A percentile compares a stretch with the other conserved stretches of the same genome.
phyloP scores from a whole-genome alignment of 805 yeast genomes.

The Lipomyces chichibuensis region DNA sequence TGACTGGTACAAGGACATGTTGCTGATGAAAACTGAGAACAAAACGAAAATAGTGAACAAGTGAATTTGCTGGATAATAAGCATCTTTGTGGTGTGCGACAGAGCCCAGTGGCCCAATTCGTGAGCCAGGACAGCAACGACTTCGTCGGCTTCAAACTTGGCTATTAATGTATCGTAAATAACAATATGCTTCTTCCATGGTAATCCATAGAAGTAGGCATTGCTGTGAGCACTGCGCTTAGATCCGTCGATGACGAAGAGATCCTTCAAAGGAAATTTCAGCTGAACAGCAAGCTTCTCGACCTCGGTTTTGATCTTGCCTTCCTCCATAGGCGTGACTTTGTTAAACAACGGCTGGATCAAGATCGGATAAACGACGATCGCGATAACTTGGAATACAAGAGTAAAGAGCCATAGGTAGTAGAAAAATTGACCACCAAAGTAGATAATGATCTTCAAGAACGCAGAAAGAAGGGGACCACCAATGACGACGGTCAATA shows the following conservation, averaged over 20 bases:
- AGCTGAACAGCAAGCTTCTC: slow-evolving; percentile 75
- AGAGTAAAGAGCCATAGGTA: slow-evolving; percentile 76
- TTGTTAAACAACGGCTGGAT: slow-evolving; percentile 94
- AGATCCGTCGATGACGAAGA: slow-evolving; percentile 95
- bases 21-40: slow-evolving; percentile 79
- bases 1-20: slow-evolving; percentile 72
- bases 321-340: slow-evolving; percentile 84
- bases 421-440: slow-evolving; percentile 78
- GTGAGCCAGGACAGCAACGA: slow-evolving; percentile 95
- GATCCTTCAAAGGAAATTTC: slow-evolving; percentile 81
- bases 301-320: slow-evolving; percentile 80
- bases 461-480: slow-evolving; percentile 74
- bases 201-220: slow-evolving; percentile 94
- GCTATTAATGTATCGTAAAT: slow-evolving; percentile 88
- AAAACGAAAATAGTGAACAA: slow-evolving; percentile 66
- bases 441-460: slow-evolving; percentile 77
- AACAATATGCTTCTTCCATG: slow-evolving; percentile 96
- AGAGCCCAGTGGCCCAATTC: slow-evolving; percentile 98
- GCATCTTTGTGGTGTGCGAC: slow-evolving; percentile 79
- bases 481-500: slow-evolving; percentile 61
- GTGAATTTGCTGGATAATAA: slow-evolving; percentile 66
- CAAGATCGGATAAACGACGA: slow-evolving; percentile 71
- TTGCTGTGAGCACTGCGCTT: slow-evolving; percentile 95
- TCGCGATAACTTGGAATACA: slow-evolving; percentile 68
- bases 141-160: slow-evolving; percentile 73